phyloP scores from a whole-genome alignment of 495 filamentous ascomycete genomes.

The Tuber calosporum region DNA sequence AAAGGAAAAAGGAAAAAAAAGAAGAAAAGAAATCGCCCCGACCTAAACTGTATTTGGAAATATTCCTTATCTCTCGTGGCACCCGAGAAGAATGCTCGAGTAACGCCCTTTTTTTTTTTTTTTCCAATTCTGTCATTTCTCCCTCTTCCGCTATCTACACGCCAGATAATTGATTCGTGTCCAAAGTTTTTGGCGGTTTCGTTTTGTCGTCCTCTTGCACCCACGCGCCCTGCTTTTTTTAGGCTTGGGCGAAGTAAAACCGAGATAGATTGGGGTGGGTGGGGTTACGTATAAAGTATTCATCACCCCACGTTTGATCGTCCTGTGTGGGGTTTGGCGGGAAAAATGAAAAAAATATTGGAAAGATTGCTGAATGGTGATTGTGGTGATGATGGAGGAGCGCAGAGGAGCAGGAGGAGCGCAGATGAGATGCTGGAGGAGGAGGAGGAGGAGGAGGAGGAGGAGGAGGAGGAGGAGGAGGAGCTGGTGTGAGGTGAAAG shows the following conservation, averaged over 20 bases:
- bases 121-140: background rate
- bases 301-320: slow-evolving; percentile 2
- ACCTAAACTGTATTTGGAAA: slow-evolving; percentile 16
- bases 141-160: slow-evolving; percentile 9
- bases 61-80: slow-evolving; percentile 34
- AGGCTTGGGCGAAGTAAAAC: background rate
- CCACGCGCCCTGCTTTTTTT: slow-evolving; percentile 2
- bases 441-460: background rate
- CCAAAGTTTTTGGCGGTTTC: background rate
- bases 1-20: background rate
- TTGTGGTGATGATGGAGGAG: background rate
- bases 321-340: background rate
- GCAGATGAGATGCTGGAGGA: background rate
- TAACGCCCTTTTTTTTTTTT: slow-evolving; percentile 21
- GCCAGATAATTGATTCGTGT: slow-evolving; percentile 14
- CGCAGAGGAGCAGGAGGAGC: background rate
- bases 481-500: background rate
- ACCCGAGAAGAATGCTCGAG: slow-evolving; percentile 38
- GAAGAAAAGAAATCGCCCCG: background rate
- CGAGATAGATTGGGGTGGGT: background rate
- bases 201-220: background rate
- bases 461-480: background rate
- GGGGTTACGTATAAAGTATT: slow-evolving; percentile 3
- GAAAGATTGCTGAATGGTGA: background rate
- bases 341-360: background rate